Evolutionary conservation across 805 yeast species (phyloP), one percentile per base, ranked within the genome.

Genomic region (Myxozyma sirexii): DNA sequence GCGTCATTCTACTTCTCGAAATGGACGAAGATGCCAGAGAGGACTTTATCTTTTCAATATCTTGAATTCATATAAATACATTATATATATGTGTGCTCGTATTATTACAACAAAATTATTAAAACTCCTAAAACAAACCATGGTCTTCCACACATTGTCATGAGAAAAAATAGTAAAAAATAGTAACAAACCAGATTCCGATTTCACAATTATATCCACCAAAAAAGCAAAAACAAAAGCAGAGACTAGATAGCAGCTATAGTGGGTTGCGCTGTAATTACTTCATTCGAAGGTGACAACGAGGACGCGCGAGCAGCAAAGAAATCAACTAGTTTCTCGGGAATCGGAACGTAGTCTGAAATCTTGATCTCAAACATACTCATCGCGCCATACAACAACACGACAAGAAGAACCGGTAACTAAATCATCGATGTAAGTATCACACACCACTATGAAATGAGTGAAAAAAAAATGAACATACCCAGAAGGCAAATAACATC

Each of bases 401-500:
- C 49, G 26, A 62, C 65, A 5, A 48, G 53, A 17, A 62, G 37
- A n/a, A 62, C 65, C 29, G 65, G 65, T 15, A 62, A 45, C 63
- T 59, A 29, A 15, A 24, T 7, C 10, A 8, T 15, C 26, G 31
- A 13, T 35, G 43, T 38, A 51, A 45, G 21, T 19, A 21, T 5
- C 24, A n/a, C 10, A n/a, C 54, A 29, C 8, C 13, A 48, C 26
- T 10, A 33, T 13, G 13, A 45, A 38, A 47, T 52, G 45, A 37
- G 23, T n/a, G 15, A 37, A 19, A 31, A 15, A 44, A 38, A 33
- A 56, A 21, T 4, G 45, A 13, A 37, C 67, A 52, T 43, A 66
- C 63, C 70, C 70, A 67, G 47, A 67, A 67, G n/a, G 68, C 62
- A 60, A 67, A 64, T 46, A 67, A 45, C 70, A 67, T 67, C 54